These are phyloP conservation scores for Benincasa hispida DNA, from an alignment of 306 rosid genomes.

Conservation along the genomic window DNA sequence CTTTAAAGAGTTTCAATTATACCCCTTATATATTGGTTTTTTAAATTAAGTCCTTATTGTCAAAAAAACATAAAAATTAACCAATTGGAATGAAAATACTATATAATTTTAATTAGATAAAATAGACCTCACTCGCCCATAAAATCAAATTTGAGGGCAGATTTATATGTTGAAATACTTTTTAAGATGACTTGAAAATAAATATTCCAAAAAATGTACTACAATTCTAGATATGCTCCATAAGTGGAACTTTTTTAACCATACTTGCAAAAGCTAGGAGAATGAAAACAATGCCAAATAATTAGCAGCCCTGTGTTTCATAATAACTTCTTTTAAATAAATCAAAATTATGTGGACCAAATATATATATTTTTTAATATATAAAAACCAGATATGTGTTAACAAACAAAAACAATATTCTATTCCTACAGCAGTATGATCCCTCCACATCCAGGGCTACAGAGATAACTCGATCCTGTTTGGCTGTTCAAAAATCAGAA, in stretches of 20 bases:
- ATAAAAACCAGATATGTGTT: background rate
- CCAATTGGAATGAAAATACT: background rate
- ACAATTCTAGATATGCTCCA: background rate
- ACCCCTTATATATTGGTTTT: background rate
- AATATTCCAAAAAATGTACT: background rate
- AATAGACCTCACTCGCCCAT: background rate
- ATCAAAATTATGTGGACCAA: background rate
- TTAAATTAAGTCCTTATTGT: background rate
- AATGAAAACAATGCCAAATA: background rate
- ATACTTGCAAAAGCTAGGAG: background rate
- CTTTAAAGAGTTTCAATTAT: background rate
- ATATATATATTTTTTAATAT: background rate
- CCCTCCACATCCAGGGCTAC: slow-evolving; percentile 8
- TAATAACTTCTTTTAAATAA: background rate
- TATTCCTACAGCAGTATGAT: slow-evolving; percentile 9
- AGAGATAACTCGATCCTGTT: slow-evolving; percentile 9
- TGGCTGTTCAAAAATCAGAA: slow-evolving; percentile 8
- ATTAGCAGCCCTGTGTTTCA: background rate
- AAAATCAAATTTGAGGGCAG: background rate
- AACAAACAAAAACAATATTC: background rate
- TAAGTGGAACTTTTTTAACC: background rate
- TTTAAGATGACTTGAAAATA: background rate
- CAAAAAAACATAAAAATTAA: background rate
- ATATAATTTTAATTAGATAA: background rate
- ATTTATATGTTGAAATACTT: background rate